Base-by-base conservation (phyloP, 495 filamentous ascomycete species). In the Podospora pseudocomata region DNA sequence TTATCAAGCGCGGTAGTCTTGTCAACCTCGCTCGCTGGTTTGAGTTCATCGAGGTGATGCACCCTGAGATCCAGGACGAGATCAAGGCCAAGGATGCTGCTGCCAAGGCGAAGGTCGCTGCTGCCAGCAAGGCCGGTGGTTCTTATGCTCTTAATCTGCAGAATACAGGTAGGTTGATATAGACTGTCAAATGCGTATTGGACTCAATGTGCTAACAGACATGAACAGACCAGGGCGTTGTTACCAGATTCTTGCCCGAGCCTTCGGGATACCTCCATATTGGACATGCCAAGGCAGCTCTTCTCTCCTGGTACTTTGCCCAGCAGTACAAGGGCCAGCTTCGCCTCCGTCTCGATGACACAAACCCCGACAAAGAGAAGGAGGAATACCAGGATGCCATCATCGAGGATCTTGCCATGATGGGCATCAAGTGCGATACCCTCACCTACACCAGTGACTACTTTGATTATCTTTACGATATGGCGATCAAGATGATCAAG, bases 221-320 rank as follows among this genome's bases (percentile, higher is more conserved):
- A 16, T 49, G 7, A 16, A 49, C 39, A 49, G 92, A 92, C 39
- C 91, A 95, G 76, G 95, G 95, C 7, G 94, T 98, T 30, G 92
- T 98, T 30, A 95, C 92, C 27, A 84, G 96, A 68, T 99, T 99
- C 82, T 89, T 94, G 18, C 95, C 95, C 1, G 95, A 99, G 88
- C 95, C 95, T 69, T 97, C 94, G 27, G 93, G 93, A 28, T 97
- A 97, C 72, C 88, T 97, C 39, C 93, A 97, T 79, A 96, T 97
- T 67, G 94, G 94, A 64, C 94, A 97, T 78, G 92, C 92, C 63
- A 97, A 97, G 80, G 94, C 94, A 15, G 94, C 93, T 13, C 83
- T 97, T 56, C 86, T 97, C 56, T 95, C 93, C 79, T 92, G 97
- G 75, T 97, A 93, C 85, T 97, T 97, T 68, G 94, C 93, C 15